Percentiles rank a stretch among this genome's conserved stretches.
Conservation (phyloP, 2,329 filamentous ascomycete species). For the Seiridium unicorne region DNA sequence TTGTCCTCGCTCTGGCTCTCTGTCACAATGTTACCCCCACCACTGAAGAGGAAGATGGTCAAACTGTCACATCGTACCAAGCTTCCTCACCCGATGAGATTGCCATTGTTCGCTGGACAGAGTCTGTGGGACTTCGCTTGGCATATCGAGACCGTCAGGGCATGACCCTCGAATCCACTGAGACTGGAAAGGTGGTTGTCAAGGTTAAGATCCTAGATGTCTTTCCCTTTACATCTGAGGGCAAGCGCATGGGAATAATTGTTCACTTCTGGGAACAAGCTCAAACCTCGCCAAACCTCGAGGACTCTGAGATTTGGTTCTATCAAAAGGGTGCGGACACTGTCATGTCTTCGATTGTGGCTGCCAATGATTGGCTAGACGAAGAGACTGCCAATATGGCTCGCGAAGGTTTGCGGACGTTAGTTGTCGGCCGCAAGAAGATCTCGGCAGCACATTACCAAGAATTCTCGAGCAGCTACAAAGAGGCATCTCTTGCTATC, state of each 20-base stretch:
- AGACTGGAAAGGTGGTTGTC: slow-evolving; percentile 72
- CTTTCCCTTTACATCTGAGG: slow-evolving; percentile 96
- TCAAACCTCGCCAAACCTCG: slow-evolving; percentile 45
- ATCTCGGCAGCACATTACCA: slow-evolving; percentile 77
- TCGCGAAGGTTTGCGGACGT: slow-evolving; percentile 86
- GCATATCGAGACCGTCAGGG: slow-evolving; percentile 82
- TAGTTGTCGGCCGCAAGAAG: slow-evolving; percentile 91
- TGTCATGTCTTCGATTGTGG: slow-evolving; percentile 95
- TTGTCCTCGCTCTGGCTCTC: slow-evolving; percentile 86
- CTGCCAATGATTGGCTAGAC: slow-evolving; percentile 96
- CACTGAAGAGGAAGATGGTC: slow-evolving; percentile 76
- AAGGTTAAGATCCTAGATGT: slow-evolving; percentile 87
- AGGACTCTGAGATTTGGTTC: slow-evolving; percentile 87
- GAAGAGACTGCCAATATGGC: slow-evolving; percentile 99
- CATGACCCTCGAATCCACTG: slow-evolving; percentile 78
- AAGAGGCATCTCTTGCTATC: slow-evolving; percentile 78
- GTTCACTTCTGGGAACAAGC: slow-evolving; percentile 74
- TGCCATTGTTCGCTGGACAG: slow-evolving; percentile 94
- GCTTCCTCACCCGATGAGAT: slow-evolving; percentile 98
- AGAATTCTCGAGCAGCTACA: slow-evolving; percentile 73
- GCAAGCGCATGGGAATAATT: slow-evolving; percentile 97
- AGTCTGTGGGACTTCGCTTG: slow-evolving; percentile 83
- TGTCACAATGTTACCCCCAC: slow-evolving; percentile 98
- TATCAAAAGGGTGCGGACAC: slow-evolving; percentile 98
- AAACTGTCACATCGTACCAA: slow-evolving; percentile 81